phyloP scores from a whole-genome alignment of 768 basidiomycete species.

The Phylloporus scabripes region DNA sequence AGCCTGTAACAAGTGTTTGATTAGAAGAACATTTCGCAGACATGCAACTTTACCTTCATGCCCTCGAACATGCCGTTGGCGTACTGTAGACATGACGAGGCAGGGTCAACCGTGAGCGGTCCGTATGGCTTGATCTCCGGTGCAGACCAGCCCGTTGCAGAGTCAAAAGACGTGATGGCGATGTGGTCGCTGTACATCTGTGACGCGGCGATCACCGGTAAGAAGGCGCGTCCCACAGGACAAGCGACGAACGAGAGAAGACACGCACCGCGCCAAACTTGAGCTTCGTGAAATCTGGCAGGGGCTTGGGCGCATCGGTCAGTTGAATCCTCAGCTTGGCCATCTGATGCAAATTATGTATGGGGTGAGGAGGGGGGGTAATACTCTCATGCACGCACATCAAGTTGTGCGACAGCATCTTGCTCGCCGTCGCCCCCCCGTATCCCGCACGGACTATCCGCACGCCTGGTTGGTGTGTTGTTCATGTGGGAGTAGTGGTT shows the following conservation, averaged over 20 bases:
- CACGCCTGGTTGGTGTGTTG: background rate
- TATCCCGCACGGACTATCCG: conserved; percentile 2
- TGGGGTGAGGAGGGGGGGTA: background rate
- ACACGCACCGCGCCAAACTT: conserved; percentile 52
- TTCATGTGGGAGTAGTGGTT: background rate
- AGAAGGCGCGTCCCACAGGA: too few species aligned
- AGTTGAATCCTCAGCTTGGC: conserved; percentile 47
- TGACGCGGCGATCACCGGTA: too few species aligned
- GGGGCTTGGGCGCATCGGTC: conserved; percentile 43
- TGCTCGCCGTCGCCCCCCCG: background rate
- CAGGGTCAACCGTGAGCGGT: conserved; percentile 54
- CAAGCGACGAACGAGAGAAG: background rate
- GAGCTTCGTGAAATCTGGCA: conserved; percentile 45
- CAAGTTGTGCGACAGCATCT: conserved; percentile 6
- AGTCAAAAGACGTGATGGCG: conserved; percentile 61
- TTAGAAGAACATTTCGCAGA: background rate
- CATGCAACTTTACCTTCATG: conserved; percentile 46
- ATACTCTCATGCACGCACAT: conserved; percentile 13
- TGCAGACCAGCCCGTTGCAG: conserved; percentile 58
- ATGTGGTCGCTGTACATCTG: conserved; percentile 76
- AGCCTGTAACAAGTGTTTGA: conserved; percentile 38
- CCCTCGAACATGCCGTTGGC: conserved; percentile 58
- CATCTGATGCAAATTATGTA: conserved; percentile 35
- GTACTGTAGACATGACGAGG: conserved; percentile 55
- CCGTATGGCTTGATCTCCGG: conserved; percentile 72